These are phyloP conservation scores for Populus alba DNA, from an alignment of 345 rosid species.

Conservation along the genomic window DNA sequence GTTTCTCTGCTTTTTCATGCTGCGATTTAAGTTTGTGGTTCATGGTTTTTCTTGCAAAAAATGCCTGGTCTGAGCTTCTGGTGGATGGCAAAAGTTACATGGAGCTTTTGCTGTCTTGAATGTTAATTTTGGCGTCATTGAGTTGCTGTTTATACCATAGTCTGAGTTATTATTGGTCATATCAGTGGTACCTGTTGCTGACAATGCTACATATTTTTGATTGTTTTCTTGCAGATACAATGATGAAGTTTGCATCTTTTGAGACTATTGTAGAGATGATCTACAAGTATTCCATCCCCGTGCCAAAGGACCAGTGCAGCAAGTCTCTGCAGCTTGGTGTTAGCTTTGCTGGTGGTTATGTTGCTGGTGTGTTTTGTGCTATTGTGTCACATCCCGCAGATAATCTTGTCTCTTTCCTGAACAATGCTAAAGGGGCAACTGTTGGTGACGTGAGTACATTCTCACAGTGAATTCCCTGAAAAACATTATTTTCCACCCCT, in stretches of 20 bases:
- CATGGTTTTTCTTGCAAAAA: background rate
- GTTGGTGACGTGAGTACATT: slow-evolving; percentile 75
- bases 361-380: slow-evolving; percentile 91
- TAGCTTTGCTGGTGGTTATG: slow-evolving; percentile 93
- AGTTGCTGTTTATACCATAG: background rate
- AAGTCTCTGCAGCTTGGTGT: slow-evolving; percentile 78
- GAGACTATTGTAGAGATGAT: slow-evolving; percentile 88
- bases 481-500: background rate
- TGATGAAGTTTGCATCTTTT: slow-evolving; percentile 99
- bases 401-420: slow-evolving; percentile 93
- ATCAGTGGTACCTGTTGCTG: background rate
- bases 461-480: background rate
- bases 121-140: background rate
- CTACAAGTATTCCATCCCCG: slow-evolving; percentile 81
- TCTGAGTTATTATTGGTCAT: background rate
- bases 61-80: background rate
- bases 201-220: background rate
- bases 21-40: background rate
- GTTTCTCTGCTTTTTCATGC: background rate
- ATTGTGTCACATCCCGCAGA: slow-evolving; percentile 94
- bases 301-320: slow-evolving; percentile 85
- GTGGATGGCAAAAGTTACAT: background rate
- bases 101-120: background rate
- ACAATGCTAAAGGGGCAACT: slow-evolving; percentile 96
- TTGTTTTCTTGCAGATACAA: slow-evolving; percentile 58